Base-by-base conservation (phyloP, 805 yeast species). In the Cyberlindnera maritima region DNA sequence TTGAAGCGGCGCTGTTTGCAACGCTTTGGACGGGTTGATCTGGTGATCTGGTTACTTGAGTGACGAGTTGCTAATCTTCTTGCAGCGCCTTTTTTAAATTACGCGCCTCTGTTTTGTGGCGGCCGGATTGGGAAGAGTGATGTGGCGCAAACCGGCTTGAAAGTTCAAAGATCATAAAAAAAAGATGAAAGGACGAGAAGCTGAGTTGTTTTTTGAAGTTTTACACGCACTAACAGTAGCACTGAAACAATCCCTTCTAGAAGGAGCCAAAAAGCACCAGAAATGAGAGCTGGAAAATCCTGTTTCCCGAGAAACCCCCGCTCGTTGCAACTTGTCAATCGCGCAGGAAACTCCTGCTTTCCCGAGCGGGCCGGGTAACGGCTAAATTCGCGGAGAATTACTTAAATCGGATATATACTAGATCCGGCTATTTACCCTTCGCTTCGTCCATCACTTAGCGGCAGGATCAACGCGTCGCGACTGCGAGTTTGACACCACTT, bases 361-460 rank as follows among this genome's bases (percentile, higher is more conserved):
- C 25, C 8, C 25, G 25, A 6, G 9, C n/a, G 12, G 15, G 37
- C 38, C 43, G 43, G 47, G 42, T 38, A 33, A 28, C 33, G 8
- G 10, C 19, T 11, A 4, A 6, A 15, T 20, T 15, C 14, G 31
- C 31, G 31, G 14, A 28, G 31, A 11, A 11, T 28, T 4, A 7
- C n/a, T 28, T 11, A 8, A 8, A 25, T 8, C 11, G 8, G 11
- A 25, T 25, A 25, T 25, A 25, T 25, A 25, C 28, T 11, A 25
- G n/a, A 28, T 28, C n/a, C 13, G 17, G 40, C 17, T 12, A 33
- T 33, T 36, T 8, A 14, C 41, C 23, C 29, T 49, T 59, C 62
- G 62, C 62, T 59, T 46, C 42, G 32, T 46, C 50, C 55, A 54
- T 57, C 62, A 57, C 61, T 51, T 59, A 59, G 48, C 48, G 50